A percentile compares a stretch with the other conserved stretches of the same genome.
These are phyloP conservation scores for Tylopilus microsporus DNA, from an alignment of 1,284 basidiomycete genomes.

Conservation along the genomic window DNA sequence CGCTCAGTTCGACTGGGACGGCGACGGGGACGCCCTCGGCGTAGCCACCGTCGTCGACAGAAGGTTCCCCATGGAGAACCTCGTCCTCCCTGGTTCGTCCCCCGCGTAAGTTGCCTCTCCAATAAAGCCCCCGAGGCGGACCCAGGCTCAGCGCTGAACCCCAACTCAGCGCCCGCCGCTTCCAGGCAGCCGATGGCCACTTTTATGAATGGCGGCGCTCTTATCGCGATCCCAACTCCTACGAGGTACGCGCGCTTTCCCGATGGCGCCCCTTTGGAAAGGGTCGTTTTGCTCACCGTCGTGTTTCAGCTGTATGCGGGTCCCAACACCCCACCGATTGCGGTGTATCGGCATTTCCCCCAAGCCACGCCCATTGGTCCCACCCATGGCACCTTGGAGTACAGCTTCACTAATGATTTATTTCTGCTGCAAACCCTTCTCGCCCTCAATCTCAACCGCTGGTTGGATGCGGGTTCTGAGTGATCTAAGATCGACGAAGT, in stretches of 20 bases:
- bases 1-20: constrained; percentile 59
- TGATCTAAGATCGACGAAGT: constrained; percentile 27
- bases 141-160: constrained; percentile 7
- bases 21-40: constrained; percentile 52
- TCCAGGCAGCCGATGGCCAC: constrained; percentile 48
- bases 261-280: background rate
- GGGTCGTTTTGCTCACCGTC: constrained; percentile 1
- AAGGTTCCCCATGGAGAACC: constrained; percentile 56
- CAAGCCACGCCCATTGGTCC: constrained; percentile 57
- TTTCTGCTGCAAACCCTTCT: constrained; percentile 61
- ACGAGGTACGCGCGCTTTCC: constrained; percentile 44
- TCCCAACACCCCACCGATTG: constrained; percentile 45
- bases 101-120: constrained; percentile 36
- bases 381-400: constrained; percentile 57
- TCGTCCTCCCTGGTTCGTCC: constrained; percentile 50
- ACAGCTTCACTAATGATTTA: constrained; percentile 54
- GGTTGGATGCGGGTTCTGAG: constrained; percentile 57
- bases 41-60: constrained; percentile 50
- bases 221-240: constrained; percentile 42
- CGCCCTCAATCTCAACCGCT: constrained; percentile 66
- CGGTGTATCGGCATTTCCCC: constrained; percentile 50
- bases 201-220: constrained; percentile 61
- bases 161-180: constrained; percentile 50
- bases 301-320: constrained; percentile 43
- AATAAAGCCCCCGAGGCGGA: no score